These are phyloP conservation scores for Apodospora peruviana DNA, from an alignment of 495 filamentous ascomycete genomes.

Conservation along the genomic window DNA sequence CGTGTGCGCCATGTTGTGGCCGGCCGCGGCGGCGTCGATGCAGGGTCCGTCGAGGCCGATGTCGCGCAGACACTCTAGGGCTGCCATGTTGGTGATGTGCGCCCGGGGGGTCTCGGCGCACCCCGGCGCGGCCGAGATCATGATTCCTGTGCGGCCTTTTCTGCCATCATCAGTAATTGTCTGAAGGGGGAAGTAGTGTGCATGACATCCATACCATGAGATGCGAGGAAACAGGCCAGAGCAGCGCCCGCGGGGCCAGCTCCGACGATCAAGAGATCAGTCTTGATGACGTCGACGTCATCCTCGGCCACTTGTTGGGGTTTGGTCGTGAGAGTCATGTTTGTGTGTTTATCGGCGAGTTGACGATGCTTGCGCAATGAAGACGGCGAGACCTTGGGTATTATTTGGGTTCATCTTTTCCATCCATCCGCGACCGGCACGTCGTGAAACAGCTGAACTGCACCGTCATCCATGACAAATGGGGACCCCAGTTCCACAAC, in stretches of 20 bases:
- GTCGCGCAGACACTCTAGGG: slow-evolving; percentile 44
- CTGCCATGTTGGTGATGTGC: slow-evolving; percentile 48
- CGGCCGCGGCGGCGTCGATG: slow-evolving; percentile 22
- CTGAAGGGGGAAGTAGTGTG: too few species aligned
- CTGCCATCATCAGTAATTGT: background rate
- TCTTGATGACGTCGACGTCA: slow-evolving; percentile 18
- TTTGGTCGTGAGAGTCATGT: background rate
- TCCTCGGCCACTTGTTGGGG: background rate
- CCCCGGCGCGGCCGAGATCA: slow-evolving; percentile 40
- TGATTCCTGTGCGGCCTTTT: slow-evolving; percentile 41
- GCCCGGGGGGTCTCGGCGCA: slow-evolving; percentile 49
- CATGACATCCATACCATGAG: slow-evolving; percentile 29
- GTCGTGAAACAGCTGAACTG: too few species aligned
- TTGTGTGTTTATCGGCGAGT: too few species aligned
- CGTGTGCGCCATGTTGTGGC: slow-evolving; percentile 38
- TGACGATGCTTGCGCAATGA: too few species aligned
- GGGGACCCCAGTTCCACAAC: too few species aligned
- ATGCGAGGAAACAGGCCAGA: slow-evolving; percentile 49
- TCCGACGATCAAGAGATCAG: slow-evolving; percentile 49
- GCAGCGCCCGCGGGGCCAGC: slow-evolving; percentile 51
- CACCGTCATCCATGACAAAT: too few species aligned
- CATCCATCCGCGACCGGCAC: too few species aligned
- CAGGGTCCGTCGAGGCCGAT: slow-evolving; percentile 40
- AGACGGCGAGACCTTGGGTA: too few species aligned
- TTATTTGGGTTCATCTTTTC: too few species aligned